A percentile compares a stretch with the other conserved stretches of the same genome.
phyloP scores from a whole-genome alignment of 352 stramenopile species.

The Aphanomyces cochlioides region DNA sequence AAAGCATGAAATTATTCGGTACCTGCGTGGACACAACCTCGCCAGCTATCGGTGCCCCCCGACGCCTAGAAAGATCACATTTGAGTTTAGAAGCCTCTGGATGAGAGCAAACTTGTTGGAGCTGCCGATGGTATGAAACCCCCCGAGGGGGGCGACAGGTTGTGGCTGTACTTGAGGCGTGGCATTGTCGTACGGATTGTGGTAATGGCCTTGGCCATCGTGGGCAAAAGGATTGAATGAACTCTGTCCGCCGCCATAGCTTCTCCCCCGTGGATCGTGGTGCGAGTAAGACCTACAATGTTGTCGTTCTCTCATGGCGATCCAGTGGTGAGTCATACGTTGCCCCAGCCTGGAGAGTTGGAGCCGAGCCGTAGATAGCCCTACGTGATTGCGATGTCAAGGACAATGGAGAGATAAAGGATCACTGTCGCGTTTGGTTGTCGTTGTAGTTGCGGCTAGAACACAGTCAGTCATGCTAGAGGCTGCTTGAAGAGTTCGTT shows the following conservation, averaged over 20 bases:
- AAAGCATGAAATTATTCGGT: background rate
- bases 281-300: background rate
- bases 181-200: slow-evolving; percentile 23
- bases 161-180: background rate
- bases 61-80: background rate
- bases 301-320: too few relatives aligned
- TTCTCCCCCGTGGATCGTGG: slow-evolving; percentile 15
- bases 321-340: too few relatives aligned
- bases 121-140: background rate
- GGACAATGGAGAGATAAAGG: too few relatives aligned
- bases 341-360: too few relatives aligned
- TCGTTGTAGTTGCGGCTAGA: too few relatives aligned
- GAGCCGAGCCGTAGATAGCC: too few relatives aligned
- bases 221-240: slow-evolving; percentile 28
- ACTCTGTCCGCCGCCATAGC: slow-evolving; percentile 24
- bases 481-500: too few relatives aligned
- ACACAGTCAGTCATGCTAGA: too few relatives aligned
- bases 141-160: background rate
- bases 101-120: slow-evolving; percentile 6
- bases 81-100: background rate
- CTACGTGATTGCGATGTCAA: too few relatives aligned
- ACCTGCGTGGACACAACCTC: background rate
- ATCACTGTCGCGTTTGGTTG: too few relatives aligned
- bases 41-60: background rate
- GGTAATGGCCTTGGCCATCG: slow-evolving; percentile 25